Conservation (phyloP, 148 eudicot species). For the Tetragonia tetragonoides region DNA sequence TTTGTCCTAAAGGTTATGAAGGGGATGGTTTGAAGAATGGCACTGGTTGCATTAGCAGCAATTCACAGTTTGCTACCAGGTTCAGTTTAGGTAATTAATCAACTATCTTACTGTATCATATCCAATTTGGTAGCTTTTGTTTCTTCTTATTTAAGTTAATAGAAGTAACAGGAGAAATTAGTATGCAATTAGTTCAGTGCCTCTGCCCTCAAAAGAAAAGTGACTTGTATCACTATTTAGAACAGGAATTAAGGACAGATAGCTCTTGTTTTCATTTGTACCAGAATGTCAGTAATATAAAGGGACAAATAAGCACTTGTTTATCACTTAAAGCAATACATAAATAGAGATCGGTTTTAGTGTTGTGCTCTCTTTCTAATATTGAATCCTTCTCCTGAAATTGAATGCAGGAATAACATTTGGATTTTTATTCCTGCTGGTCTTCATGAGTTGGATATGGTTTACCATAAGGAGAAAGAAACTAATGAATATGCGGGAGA, state of each 20-base stretch:
- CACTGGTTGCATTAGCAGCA: constrained; percentile 1
- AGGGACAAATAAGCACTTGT: too few species aligned
- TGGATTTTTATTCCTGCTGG: background rate
- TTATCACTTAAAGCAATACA: background rate
- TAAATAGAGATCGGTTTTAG: background rate
- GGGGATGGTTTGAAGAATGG: constrained; percentile 21
- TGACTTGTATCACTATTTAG: too few species aligned
- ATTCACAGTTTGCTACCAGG: constrained; percentile 10
- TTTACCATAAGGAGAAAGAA: background rate
- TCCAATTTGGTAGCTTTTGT: background rate
- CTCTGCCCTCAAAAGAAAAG: background rate
- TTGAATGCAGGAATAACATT: constrained; percentile 14
- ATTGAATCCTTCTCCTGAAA: background rate
- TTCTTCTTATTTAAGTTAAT: too few species aligned
- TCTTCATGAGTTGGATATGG: background rate
- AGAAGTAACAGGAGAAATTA: too few species aligned
- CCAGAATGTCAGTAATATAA: too few species aligned
- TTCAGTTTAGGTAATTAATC: constrained; percentile 18
- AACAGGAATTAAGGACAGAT: too few species aligned
- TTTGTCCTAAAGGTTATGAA: constrained; percentile 11
- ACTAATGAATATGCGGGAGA: constrained; percentile 15
- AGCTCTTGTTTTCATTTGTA: too few species aligned
- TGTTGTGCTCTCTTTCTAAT: background rate
- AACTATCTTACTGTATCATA: too few species aligned
- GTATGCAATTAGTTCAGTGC: background rate